Evolutionary conservation across 1,284 basidiomycete genomes (phyloP).

Genomic region (Tremellales sp.): DNA sequence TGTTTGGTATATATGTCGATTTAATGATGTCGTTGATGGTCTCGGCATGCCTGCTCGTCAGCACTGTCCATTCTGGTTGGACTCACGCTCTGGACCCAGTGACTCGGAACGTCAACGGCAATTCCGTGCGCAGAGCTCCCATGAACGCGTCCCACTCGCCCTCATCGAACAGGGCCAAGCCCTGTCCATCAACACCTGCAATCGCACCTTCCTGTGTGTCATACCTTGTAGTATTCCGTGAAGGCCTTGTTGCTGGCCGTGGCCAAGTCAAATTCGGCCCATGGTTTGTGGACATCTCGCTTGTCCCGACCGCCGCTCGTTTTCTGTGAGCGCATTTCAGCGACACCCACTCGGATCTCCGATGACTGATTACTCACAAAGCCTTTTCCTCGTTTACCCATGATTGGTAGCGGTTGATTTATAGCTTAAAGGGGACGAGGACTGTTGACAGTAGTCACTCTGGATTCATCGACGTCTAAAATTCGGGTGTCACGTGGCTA

Average conservation of each 20-base stretch:
- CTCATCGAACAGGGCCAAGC: conserved; percentile 40
- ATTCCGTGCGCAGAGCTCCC: conserved; percentile 61
- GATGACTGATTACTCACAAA: too few relatives aligned
- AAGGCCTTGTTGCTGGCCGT: conserved; percentile 60
- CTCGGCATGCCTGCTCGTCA: conserved; percentile 59
- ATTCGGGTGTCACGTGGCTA: too few relatives aligned
- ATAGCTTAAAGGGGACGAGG: too few relatives aligned
- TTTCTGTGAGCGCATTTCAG: background rate
- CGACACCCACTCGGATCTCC: too few relatives aligned
- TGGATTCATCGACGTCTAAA: too few relatives aligned
- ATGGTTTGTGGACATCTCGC: conserved; percentile 4
- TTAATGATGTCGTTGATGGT: conserved; percentile 70
- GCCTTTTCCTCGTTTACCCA: background rate
- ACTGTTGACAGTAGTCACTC: too few relatives aligned
- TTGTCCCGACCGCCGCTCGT: background rate
- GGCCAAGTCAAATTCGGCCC: conserved; percentile 27
- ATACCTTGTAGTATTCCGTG: conserved; percentile 64
- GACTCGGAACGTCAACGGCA: conserved; percentile 94
- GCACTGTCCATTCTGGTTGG: background rate
- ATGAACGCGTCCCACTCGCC: conserved; percentile 79
- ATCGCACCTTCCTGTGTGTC: background rate
- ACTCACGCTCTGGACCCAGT: conserved; percentile 78
- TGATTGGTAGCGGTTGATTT: too few relatives aligned
- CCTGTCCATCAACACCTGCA: too few relatives aligned
- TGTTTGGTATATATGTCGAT: conserved; percentile 69